A percentile compares a stretch with the other conserved stretches of the same genome.
Evolutionary conservation across 148 eudicot species (phyloP).

Genomic region (Rhododendron simsii): DNA sequence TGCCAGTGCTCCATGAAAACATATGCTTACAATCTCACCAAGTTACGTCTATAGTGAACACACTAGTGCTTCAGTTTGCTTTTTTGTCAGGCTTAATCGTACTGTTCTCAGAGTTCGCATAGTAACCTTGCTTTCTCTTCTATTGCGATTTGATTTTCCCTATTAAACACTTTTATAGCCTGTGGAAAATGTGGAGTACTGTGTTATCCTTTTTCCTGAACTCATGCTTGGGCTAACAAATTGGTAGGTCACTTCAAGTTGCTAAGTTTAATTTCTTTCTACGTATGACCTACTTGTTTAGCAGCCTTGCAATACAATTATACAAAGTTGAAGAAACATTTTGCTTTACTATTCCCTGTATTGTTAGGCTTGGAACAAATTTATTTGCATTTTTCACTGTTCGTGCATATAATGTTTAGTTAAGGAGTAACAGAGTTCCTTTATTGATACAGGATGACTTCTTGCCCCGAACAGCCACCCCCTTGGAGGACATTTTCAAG

Average conservation of each 20-base stretch:
- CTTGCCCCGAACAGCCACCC: slow-evolving; percentile 97
- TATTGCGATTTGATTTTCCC: background rate
- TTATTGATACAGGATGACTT: slow-evolving; percentile 74
- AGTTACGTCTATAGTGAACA: background rate
- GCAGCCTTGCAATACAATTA: background rate
- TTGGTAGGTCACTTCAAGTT: background rate
- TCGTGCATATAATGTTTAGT: background rate
- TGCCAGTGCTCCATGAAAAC: background rate
- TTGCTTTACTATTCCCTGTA: background rate
- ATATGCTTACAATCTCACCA: background rate
- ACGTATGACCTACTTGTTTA: background rate
- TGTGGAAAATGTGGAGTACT: background rate
- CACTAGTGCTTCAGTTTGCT: background rate
- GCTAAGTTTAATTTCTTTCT: background rate
- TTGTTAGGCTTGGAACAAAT: background rate
- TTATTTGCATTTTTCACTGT: background rate
- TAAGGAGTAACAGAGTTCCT: background rate
- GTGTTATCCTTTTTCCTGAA: background rate
- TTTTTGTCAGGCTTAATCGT: background rate
- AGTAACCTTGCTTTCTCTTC: background rate
- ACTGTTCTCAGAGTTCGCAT: background rate
- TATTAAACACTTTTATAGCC: background rate
- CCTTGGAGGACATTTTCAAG: slow-evolving; percentile 94
- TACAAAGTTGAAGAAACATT: too few relatives aligned
- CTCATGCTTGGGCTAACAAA: background rate